Percentiles rank a stretch among this genome's conserved stretches.
Evolutionary conservation across 768 basidiomycete species (phyloP).

Genomic region (Lactarius hengduanensis): DNA sequence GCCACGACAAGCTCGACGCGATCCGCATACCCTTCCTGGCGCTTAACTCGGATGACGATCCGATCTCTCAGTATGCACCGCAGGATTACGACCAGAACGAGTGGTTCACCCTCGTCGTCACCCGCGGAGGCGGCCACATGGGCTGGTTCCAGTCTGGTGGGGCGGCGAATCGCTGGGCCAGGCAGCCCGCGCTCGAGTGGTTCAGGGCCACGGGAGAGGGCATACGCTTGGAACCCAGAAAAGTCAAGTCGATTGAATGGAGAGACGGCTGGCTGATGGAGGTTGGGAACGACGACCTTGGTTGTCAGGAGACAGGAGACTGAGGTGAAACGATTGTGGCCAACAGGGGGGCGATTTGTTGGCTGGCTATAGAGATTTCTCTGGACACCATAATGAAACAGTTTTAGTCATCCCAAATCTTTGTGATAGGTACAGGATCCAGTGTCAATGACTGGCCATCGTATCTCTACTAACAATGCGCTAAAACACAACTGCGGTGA

Average conservation of each 20-base stretch:
- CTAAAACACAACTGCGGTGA: background rate
- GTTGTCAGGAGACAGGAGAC: conserved; percentile 56
- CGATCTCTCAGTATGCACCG: conserved; percentile 69
- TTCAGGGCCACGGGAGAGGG: conserved; percentile 58
- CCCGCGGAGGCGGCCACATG: conserved; percentile 75
- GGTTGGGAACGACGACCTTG: conserved; percentile 54
- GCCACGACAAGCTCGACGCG: conserved; percentile 56
- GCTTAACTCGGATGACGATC: conserved; percentile 81
- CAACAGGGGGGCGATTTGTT: conserved; percentile 5
- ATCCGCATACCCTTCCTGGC: conserved; percentile 74
- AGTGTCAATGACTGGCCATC: background rate
- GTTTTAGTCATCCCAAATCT: background rate
- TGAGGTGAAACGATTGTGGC: conserved; percentile 37
- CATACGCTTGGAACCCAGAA: conserved; percentile 40
- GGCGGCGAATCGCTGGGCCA: conserved; percentile 57
- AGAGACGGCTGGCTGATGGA: conserved; percentile 56
- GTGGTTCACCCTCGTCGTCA: conserved; percentile 63
- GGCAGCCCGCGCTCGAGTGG: conserved; percentile 74
- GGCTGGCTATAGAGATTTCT: conserved; percentile 28
- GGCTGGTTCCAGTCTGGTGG: conserved; percentile 72
- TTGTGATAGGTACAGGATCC: background rate
- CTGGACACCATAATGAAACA: too few relatives aligned
- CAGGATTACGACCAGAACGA: conserved; percentile 50
- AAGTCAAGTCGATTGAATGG: conserved; percentile 43
- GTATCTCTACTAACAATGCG: background rate